Conservation (phyloP, 768 basidiomycete species). For the Lentinus brumalis region DNA sequence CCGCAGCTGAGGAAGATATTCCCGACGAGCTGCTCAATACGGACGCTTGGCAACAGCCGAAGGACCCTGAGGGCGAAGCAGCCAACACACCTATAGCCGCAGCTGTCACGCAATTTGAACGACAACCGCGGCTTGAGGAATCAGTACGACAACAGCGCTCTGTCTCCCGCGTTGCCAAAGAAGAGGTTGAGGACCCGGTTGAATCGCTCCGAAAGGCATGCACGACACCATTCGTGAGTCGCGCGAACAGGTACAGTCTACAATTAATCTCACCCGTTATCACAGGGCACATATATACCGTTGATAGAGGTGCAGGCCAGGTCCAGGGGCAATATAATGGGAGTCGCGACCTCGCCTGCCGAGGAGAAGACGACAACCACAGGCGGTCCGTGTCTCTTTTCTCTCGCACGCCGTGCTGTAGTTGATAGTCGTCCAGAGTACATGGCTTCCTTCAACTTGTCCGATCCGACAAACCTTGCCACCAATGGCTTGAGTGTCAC, state of each 20-base stretch:
- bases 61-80: background rate
- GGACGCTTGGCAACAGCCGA: background rate
- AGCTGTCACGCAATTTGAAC: background rate
- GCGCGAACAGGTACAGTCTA: background rate
- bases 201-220: conserved; percentile 1
- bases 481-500: conserved; percentile 40
- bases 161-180: background rate
- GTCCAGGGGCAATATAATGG: conserved; percentile 33
- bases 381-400: conserved; percentile 23
- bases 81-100: background rate
- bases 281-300: conserved; percentile 11
- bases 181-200: background rate
- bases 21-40: conserved; percentile 1
- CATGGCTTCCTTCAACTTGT: conserved; percentile 44
- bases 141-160: too few relatives aligned
- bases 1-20: background rate
- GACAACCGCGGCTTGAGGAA: too few relatives aligned
- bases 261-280: background rate
- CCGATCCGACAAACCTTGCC: conserved; percentile 53
- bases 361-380: conserved; percentile 22
- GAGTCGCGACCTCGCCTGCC: conserved; percentile 29
- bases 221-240: background rate
- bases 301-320: background rate
- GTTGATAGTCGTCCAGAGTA: conserved; percentile 41
- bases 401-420: background rate